phyloP scores from a whole-genome alignment of 2,329 filamentous ascomycete genomes.

The Periconia sp. region DNA sequence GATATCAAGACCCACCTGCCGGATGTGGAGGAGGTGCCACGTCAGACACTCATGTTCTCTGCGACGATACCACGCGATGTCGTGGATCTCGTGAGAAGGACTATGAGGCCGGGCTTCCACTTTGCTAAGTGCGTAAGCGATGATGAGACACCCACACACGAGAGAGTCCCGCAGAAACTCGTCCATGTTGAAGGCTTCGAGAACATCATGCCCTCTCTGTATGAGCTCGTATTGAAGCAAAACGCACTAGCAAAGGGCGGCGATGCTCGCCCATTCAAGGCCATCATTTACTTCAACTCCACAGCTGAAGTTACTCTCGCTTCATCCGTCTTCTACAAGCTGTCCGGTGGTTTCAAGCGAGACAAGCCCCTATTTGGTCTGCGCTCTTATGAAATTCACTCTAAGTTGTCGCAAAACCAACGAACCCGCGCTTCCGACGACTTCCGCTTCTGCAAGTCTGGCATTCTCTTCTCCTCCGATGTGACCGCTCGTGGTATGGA shows the following conservation, averaged over 20 bases:
- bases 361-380: slow-evolving; percentile 34
- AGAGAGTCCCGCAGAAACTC: slow-evolving; percentile 80
- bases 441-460: slow-evolving; percentile 71
- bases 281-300: slow-evolving; percentile 90
- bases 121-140: slow-evolving; percentile 87
- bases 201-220: slow-evolving; percentile 76
- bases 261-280: slow-evolving; percentile 77
- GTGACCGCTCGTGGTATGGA: slow-evolving; percentile 61
- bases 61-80: slow-evolving; percentile 89
- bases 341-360: slow-evolving; percentile 48
- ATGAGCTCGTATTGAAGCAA: slow-evolving; percentile 75
- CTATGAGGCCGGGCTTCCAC: slow-evolving; percentile 83
- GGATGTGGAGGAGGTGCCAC: slow-evolving; percentile 64
- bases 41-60: slow-evolving; percentile 94
- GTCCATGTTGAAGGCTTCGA: slow-evolving; percentile 72
- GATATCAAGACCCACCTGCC: slow-evolving; percentile 64
- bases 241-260: slow-evolving; percentile 51
- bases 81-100: slow-evolving; percentile 75
- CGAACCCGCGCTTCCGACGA: slow-evolving; percentile 73
- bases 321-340: slow-evolving; percentile 62
- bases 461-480: slow-evolving; percentile 58
- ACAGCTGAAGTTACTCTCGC: slow-evolving; percentile 74
- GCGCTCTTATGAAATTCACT: slow-evolving; percentile 72
- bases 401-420: slow-evolving; percentile 71
- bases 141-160: slow-evolving; percentile 84